phyloP scores from a whole-genome alignment of 108 stramenopile species.

The Cyclotella cryptica region DNA sequence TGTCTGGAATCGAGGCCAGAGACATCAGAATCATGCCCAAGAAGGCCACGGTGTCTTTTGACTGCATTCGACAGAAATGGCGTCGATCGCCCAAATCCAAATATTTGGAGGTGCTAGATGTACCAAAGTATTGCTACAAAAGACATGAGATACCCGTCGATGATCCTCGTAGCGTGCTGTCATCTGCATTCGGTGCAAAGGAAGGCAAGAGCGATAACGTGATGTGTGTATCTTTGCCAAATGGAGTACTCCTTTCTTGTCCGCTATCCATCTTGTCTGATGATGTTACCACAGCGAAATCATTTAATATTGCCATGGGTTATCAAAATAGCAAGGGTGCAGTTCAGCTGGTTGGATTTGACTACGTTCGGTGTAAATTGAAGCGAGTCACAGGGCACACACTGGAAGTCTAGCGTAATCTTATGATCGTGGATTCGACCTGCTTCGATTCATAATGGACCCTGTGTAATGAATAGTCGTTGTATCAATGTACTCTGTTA shows the following conservation, averaged over 20 bases:
- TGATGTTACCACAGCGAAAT: not conserved
- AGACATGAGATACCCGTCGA: not conserved
- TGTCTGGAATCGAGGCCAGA: not conserved
- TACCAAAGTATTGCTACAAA: not conserved
- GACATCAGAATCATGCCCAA: conserved; percentile 1
- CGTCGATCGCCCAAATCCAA: not conserved
- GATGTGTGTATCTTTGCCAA: conserved; percentile 1
- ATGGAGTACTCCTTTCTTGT: not conserved
- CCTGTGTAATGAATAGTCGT: no score
- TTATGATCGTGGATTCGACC: no score
- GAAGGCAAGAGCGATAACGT: not conserved
- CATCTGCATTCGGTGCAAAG: not conserved
- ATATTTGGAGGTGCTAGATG: conserved; percentile 3
- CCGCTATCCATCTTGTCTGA: not conserved
- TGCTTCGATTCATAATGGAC: no score
- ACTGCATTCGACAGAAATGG: not conserved
- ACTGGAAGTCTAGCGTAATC: not conserved
- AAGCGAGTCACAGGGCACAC: not conserved
- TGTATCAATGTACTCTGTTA: no score
- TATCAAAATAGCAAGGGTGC: not conserved
- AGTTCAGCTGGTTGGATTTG: not conserved
- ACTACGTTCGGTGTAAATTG: not conserved
- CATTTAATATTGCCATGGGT: conserved; percentile 3
- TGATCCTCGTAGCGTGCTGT: not conserved
- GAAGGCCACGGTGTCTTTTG: not conserved